A percentile compares a stretch with the other conserved stretches of the same genome.
phyloP scores from a whole-genome alignment of 352 stramenopile genomes.

The Halophytophthora batemanensis region DNA sequence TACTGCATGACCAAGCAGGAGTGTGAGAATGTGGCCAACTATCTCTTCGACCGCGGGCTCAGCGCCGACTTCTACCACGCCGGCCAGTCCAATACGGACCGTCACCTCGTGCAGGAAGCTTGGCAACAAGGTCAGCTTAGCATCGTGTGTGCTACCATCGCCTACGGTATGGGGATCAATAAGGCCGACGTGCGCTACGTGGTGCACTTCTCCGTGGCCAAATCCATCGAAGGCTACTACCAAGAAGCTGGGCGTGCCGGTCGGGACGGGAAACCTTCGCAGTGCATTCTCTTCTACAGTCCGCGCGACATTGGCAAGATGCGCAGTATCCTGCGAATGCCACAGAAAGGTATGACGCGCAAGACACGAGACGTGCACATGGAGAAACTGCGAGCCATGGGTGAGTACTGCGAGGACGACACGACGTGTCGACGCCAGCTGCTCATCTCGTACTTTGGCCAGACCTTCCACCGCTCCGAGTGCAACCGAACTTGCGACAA shows the following conservation, averaged over 20 bases:
- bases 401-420: constrained; percentile 74
- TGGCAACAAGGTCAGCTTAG: constrained; percentile 76
- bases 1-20: constrained; percentile 95
- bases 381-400: constrained; percentile 77
- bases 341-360: constrained; percentile 75
- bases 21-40: constrained; percentile 89
- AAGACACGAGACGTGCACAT: constrained; percentile 68
- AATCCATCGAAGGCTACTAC: constrained; percentile 98
- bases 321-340: constrained; percentile 73
- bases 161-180: constrained; percentile 96
- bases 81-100: constrained; percentile 69
- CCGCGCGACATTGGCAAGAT: constrained; percentile 80
- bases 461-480: constrained; percentile 62
- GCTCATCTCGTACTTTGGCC: constrained; percentile 79
- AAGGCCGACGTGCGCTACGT: constrained; percentile 94
- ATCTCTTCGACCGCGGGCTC: constrained; percentile 85
- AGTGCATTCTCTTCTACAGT: constrained; percentile 92
- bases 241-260: constrained; percentile 96
- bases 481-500: constrained; percentile 68
- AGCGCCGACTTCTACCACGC: constrained; percentile 92
- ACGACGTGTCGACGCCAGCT: constrained; percentile 71
- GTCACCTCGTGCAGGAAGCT: constrained; percentile 74
- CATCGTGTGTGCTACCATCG: constrained; percentile 95
- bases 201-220: constrained; percentile 90
- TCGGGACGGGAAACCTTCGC: constrained; percentile 91